phyloP scores from a whole-genome alignment of 108 stramenopile species.

The Pseudonitzschia delicatissima region DNA sequence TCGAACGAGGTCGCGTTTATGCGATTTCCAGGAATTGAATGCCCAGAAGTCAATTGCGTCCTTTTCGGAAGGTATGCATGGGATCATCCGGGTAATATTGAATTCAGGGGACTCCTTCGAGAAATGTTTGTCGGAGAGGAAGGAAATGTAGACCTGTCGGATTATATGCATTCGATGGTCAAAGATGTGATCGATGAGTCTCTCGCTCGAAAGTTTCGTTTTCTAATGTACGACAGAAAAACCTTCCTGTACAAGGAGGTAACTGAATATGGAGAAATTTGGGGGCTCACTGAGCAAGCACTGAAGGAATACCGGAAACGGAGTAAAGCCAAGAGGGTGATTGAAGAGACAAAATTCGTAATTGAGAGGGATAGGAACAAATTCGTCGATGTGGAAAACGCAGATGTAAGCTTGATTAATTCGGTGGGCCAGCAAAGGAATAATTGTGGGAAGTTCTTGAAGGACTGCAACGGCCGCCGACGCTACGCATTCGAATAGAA shows the following conservation, averaged over 20 bases:
- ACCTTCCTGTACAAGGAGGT: conserved; percentile 2
- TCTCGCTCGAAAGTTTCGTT: conserved; percentile 4
- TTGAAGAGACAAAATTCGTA: neutral
- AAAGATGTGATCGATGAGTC: neutral
- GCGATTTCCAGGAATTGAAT: neutral
- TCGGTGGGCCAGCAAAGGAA: too few species aligned
- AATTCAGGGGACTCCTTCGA: conserved; percentile 1
- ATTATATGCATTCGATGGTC: neutral
- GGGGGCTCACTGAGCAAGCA: neutral
- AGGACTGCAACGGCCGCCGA: neutral
- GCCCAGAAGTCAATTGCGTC: conserved; percentile 14
- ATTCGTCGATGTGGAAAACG: too few species aligned
- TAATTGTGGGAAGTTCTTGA: too few species aligned
- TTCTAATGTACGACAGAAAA: conserved; percentile 5
- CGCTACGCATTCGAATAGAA: too few species aligned
- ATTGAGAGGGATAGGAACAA: too few species aligned
- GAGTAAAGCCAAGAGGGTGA: neutral
- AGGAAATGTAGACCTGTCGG: neutral
- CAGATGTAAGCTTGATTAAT: too few species aligned
- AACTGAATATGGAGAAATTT: neutral
- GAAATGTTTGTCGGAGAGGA: neutral
- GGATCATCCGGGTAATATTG: neutral
- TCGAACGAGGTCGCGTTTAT: neutral
- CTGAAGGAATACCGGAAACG: neutral
- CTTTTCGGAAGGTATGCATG: conserved; percentile 3